Percentiles rank a stretch among this genome's conserved stretches.
Conservation (phyloP, 1,139 yeast genomes). For the Pichia sp. region DNA sequence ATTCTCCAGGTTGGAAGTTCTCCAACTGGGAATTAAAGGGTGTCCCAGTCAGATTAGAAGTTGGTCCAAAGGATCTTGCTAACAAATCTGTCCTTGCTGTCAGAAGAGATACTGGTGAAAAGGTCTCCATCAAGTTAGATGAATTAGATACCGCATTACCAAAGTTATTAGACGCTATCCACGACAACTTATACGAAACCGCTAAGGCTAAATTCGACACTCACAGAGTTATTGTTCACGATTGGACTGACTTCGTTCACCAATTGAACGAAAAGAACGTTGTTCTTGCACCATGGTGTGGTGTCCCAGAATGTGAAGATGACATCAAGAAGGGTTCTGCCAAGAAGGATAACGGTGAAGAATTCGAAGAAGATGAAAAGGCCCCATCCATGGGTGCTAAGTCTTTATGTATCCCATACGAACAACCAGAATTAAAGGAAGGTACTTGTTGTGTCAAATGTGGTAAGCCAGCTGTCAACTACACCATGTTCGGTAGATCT, state of each 20-base stretch:
- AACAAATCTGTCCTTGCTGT: slow-evolving; percentile 81
- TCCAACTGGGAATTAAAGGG: slow-evolving; percentile 98
- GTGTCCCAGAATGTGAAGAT: slow-evolving; percentile 91
- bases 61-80: slow-evolving; percentile 94
- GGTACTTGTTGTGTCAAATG: slow-evolving; percentile 90
- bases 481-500: slow-evolving; percentile 96
- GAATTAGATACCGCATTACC: slow-evolving; percentile 71
- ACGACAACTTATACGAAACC: slow-evolving; percentile 63
- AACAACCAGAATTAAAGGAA: slow-evolving; percentile 77
- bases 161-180: slow-evolving; percentile 77
- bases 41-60: slow-evolving; percentile 88
- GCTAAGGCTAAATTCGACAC: slow-evolving; percentile 84
- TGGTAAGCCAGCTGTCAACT: slow-evolving; percentile 68
- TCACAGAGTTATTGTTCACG: slow-evolving; percentile 77
- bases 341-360: slow-evolving; percentile 72
- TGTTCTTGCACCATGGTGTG: slow-evolving; percentile 97
- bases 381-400: slow-evolving; percentile 99
- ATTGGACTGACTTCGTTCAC: slow-evolving; percentile 93
- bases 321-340: slow-evolving; percentile 94
- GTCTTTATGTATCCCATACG: slow-evolving; percentile 93
- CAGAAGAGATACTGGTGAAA: slow-evolving; percentile 87
- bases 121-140: slow-evolving; percentile 61
- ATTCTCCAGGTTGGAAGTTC: slow-evolving; percentile 99
- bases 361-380: slow-evolving; percentile 88
- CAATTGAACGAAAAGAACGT: slow-evolving; percentile 90